Base-by-base conservation (phyloP, 1,284 basidiomycete species). In the Pseudozyma hubeiensis region DNA sequence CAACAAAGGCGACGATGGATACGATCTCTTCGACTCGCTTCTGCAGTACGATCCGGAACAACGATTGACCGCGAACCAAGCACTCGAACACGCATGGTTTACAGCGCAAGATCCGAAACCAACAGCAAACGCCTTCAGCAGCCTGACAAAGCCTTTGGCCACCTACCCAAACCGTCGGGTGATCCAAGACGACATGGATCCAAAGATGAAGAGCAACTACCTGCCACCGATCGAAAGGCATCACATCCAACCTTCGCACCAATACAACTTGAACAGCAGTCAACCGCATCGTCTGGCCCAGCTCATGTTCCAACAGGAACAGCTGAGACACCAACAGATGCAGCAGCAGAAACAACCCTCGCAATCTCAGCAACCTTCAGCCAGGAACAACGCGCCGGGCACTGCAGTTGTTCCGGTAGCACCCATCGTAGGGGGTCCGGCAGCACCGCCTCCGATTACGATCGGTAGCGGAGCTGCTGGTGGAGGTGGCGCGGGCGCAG, bases 31-130 rank as follows among this genome's bases (percentile, higher is more conserved):
- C 45, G 78, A 83, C 35, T 34, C 53, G 9, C 59, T 84, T 10
- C 64, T 84, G 7, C 74, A 90, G 29, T 99, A 95, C 86, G 94
- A 98, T 85, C 96, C 96, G 0, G 91, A 92, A 69, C 90, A 88
- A 73, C 88, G 97, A 14, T 88, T 97, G 40, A 93, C 91, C 0
- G 93, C 94, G 0, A 88, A 89, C 69, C 89, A 93, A 70, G 91
- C 93, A 0, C 86, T 99, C 1, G 87, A 87, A 14, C 95, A 98
- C 84, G 81, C 84, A 0, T 89, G 87, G 87, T 89, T 88, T 74
- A 83, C 81, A 16, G 86, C 86, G 33, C 86, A 84, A 61, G 64
- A 70, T 13, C 87, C 75, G 51, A 85, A 53, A 72, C 86, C 80
- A 43, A 82, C 77, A 55, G 70, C 56, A 6, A 86, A 74, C 37